Base-by-base conservation (phyloP, 768 basidiomycete genomes). In the Pleurotus eryngii region DNA sequence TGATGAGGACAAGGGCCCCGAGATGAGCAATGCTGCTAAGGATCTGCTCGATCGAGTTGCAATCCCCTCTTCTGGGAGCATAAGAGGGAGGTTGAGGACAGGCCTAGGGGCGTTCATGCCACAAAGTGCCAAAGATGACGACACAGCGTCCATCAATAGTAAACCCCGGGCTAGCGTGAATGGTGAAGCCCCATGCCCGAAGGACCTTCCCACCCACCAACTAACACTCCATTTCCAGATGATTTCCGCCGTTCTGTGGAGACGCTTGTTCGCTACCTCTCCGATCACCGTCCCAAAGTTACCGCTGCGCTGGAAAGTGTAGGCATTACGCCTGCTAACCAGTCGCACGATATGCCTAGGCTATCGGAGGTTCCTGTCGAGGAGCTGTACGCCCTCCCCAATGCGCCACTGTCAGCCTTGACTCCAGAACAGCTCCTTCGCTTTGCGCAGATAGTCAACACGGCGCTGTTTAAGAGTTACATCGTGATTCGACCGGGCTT, bases 401-500 rank as follows among this genome's bases (percentile, higher is more conserved):
- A 90, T 59, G 78, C 83, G 0, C 86, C 92, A 0, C 73, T 95
- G 46, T 74, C 83, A 0, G 76, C 81, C 3, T 76, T 98, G 18
- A 87, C 84, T 0, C 88, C 95, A 2, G 91, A 91, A 59, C 89
- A 97, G 61, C 78, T 98, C 5, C 76, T 95, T 38, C 81, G 92
- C 17, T 92, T 89, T 56, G 94, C 95, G 0, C 95, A 98, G 72
- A 86, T 98, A 35, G 90, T 98, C 22, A 93, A 98, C 65, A 98
- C 97, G 1, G 95, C 92, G 7, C 73, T 98, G 61, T 95, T 98
- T 72, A 96, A 97, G 72, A 86, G 89, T 2, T 97, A 96, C 69
- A 74, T 98, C 18, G 79, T 92, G 18, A 87, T 89, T 42, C 78
- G 89, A 45, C 93, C 96, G 0, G 82, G 80, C 11, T 73, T 99